Evolutionary conservation across 257 asterid species (phyloP), one percentile per base, ranked within the genome.

Genomic region (Perilla frutescens): DNA sequence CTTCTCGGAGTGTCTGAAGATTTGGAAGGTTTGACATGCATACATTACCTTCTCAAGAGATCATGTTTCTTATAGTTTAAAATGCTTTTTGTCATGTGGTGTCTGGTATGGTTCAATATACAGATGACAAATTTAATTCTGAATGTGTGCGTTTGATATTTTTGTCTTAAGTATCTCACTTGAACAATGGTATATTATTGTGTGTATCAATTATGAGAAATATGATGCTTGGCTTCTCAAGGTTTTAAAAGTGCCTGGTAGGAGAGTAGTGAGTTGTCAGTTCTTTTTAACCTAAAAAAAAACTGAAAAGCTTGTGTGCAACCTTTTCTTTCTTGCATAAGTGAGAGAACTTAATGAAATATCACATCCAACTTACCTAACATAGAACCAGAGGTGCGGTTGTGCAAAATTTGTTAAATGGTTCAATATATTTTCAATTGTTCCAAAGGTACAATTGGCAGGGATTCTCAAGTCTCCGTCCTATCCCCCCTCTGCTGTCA

Each of bases 1-100:
- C 61, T 71, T 68, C 68, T 64, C 47, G 78, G 71, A 65, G 58
- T 62, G 72, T 43, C 74, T 31, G 70, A 80, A 76, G 68, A 60
- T 45, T 36, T 56, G 76, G 57, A 75, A 75, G 81, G 66, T 77
- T 69, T 44, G 7, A 31, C 13, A 12, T 44, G 44, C 40, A n/a
- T 71, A 43, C 66, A 62, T 71, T 71, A 43, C 66, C 63, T 71
- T 66, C 73, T 55, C 77, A 8, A 61, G 62, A 51, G 32, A 59
- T 44, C 39, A 70, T 73, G 62, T 56, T 55, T 68, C 61, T 51
- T 65, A 39, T 66, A 8, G 31, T 53, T 47, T 51, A 39, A 26
- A 15, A 54, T 75, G 48, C 50, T 36, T 68, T 65, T 44, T 50
- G 50, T 55, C 39, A 56, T 41, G 61, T 62, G 39, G 41, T 64